phyloP scores from a whole-genome alignment of 2,329 filamentous ascomycete species.

The Stagonosporopsis chrysanthemi region DNA sequence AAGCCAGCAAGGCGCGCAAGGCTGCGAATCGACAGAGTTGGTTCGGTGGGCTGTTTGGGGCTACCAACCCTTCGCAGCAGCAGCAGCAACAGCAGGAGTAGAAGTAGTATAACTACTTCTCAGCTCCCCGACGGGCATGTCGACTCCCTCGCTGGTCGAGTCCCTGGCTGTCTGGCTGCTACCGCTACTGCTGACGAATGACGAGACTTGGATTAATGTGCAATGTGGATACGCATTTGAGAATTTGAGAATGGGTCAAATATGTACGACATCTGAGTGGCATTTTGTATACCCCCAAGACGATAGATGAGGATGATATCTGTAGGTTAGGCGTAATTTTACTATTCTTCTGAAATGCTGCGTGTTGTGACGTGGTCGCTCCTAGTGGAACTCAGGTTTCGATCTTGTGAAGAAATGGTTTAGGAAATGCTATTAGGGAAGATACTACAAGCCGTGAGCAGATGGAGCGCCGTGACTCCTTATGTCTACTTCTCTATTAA shows the following conservation, averaged over 20 bases:
- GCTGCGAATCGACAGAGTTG: slow-evolving; percentile 56
- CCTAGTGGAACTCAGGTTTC: background rate
- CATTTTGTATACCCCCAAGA: slow-evolving; percentile 21
- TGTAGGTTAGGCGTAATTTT: slow-evolving; percentile 11
- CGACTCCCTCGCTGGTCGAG: background rate
- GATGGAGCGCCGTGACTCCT: background rate
- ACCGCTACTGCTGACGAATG: slow-evolving; percentile 3
- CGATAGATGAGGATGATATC: slow-evolving; percentile 14
- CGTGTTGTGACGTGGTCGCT: background rate
- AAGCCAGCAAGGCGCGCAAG: slow-evolving; percentile 50
- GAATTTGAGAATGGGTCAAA: slow-evolving; percentile 1
- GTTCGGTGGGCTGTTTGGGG: slow-evolving; percentile 56
- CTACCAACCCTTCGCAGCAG: slow-evolving; percentile 35
- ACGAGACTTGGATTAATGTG: slow-evolving; percentile 19
- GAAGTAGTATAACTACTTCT: background rate
- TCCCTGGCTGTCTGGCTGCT: background rate
- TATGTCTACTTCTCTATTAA: background rate
- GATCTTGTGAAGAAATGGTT: background rate
- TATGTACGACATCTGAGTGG: slow-evolving; percentile 13
- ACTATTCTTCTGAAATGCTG: slow-evolving; percentile 1
- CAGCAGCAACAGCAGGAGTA: slow-evolving; percentile 12
- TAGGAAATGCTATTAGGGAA: background rate
- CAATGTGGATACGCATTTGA: slow-evolving; percentile 8
- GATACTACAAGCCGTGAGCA: background rate
- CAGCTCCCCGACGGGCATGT: background rate